phyloP scores from a whole-genome alignment of 2,329 filamentous ascomycete genomes.

The Colletotrichum horii region DNA sequence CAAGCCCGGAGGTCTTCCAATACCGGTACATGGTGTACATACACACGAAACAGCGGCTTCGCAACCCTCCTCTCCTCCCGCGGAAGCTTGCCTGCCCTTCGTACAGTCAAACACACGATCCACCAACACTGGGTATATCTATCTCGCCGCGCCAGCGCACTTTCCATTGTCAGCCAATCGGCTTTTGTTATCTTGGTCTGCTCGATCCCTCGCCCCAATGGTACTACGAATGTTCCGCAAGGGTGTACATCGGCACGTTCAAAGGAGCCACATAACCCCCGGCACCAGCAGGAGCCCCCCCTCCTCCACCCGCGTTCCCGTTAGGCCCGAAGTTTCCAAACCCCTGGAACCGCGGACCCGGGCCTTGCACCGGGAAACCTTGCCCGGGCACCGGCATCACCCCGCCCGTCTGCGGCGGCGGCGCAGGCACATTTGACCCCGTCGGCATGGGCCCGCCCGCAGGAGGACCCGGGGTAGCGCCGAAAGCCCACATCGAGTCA shows the following conservation, averaged over 20 bases:
- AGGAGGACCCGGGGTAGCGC: neutral
- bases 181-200: neutral
- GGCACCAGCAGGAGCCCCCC: neutral
- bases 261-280: neutral
- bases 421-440: neutral
- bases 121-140: neutral
- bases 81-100: neutral
- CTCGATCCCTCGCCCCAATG: neutral
- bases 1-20: neutral
- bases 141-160: neutral
- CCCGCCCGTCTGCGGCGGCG: neutral
- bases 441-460: neutral
- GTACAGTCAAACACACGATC: neutral
- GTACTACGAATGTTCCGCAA: slow-evolving; percentile 15
- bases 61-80: neutral
- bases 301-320: neutral
- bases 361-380: neutral
- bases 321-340: neutral
- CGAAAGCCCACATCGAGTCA: slow-evolving; percentile 38
- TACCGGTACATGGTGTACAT: neutral
- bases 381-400: neutral
- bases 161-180: neutral
- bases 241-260: slow-evolving; percentile 13
- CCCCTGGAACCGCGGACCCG: neutral
- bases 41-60: neutral